Evolutionary conservation across 2,329 filamentous ascomycete genomes (phyloP).

Genomic region (Pezicula carpinea): DNA sequence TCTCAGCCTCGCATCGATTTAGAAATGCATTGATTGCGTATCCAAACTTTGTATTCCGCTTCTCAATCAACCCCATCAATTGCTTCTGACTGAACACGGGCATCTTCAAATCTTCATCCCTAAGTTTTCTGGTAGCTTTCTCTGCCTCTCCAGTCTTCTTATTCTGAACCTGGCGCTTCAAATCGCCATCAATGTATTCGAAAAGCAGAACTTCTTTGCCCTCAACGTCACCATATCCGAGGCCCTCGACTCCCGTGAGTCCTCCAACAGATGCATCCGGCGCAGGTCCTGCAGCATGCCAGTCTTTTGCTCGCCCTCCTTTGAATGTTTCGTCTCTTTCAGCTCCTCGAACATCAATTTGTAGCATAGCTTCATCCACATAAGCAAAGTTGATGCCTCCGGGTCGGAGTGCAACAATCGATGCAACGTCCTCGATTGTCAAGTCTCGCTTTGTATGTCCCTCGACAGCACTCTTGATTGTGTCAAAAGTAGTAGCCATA

Average conservation of each 20-base stretch:
- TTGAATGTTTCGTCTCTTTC: constrained; percentile 62
- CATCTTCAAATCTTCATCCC: constrained; percentile 81
- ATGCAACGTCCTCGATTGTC: constrained; percentile 72
- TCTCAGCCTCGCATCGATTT: constrained; percentile 62
- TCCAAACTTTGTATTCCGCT: constrained; percentile 78
- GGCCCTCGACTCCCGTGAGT: constrained; percentile 42
- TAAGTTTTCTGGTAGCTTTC: constrained; percentile 61
- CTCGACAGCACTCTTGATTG: constrained; percentile 79
- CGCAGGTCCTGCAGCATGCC: constrained; percentile 43
- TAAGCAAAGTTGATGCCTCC: constrained; percentile 78
- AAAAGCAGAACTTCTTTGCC: constrained; percentile 75
- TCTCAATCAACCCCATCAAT: constrained; percentile 84
- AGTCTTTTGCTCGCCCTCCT: constrained; percentile 46
- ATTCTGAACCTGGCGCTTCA: constrained; percentile 73
- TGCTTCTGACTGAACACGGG: constrained; percentile 91
- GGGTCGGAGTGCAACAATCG: constrained; percentile 73
- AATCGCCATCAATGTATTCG: constrained; percentile 86
- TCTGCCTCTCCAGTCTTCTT: constrained; percentile 69
- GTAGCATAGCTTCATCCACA: constrained; percentile 77
- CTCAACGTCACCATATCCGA: constrained; percentile 32
- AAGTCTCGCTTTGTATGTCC: constrained; percentile 70
- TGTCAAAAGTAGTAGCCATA: constrained; percentile 86
- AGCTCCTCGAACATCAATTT: constrained; percentile 71
- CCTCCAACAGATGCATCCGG: constrained; percentile 55
- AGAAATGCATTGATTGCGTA: constrained; percentile 75